A percentile compares a stretch with the other conserved stretches of the same genome.
Conservation (phyloP, 225 moss, liverwort and hornwort species). For the Polytrichum formosum region DNA sequence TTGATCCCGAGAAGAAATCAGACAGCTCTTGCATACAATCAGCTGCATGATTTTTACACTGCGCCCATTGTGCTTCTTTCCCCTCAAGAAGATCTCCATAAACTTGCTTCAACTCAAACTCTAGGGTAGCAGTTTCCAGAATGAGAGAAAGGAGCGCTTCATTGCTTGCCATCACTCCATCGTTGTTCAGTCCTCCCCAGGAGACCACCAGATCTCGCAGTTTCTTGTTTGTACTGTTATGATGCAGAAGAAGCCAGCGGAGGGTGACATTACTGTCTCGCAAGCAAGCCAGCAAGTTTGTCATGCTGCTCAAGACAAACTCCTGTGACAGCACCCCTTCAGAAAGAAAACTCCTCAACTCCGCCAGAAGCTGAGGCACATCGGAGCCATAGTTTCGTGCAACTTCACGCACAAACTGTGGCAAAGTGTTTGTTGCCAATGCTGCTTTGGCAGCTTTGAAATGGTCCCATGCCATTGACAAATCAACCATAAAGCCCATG, state of each 20-base stretch:
- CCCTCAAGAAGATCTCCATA: slow-evolving; percentile 88
- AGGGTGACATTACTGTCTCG: slow-evolving; percentile 85
- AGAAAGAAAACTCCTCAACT: slow-evolving; percentile 69
- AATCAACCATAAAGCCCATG: slow-evolving; percentile 91
- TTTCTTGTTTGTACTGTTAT: slow-evolving; percentile 74
- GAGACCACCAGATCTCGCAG: slow-evolving; percentile 65
- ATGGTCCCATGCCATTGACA: slow-evolving; percentile 81
- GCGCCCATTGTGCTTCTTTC: slow-evolving; percentile 71
- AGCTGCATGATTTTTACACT: slow-evolving; percentile 81
- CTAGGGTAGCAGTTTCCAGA: slow-evolving; percentile 82
- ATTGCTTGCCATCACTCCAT: slow-evolving; percentile 19
- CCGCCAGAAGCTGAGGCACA: slow-evolving; percentile 65
- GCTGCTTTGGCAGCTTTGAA: slow-evolving; percentile 93
- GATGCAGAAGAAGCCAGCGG: slow-evolving; percentile 95
- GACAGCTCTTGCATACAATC: slow-evolving; percentile 91
- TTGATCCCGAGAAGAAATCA: slow-evolving; percentile 96
- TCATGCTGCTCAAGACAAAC: slow-evolving; percentile 82
- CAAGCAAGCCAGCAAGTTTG: slow-evolving; percentile 72
- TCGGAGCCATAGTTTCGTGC: slow-evolving; percentile 53
- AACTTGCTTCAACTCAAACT: slow-evolving; percentile 89
- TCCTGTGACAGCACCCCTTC: slow-evolving; percentile 94
- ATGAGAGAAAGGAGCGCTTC: slow-evolving; percentile 81
- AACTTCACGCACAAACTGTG: slow-evolving; percentile 54
- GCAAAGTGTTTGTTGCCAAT: slow-evolving; percentile 41
- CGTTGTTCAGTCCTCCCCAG: slow-evolving; percentile 21